These are phyloP conservation scores for Boletus semigastroideus DNA, from an alignment of 1,284 basidiomycete species.

Conservation along the genomic window DNA sequence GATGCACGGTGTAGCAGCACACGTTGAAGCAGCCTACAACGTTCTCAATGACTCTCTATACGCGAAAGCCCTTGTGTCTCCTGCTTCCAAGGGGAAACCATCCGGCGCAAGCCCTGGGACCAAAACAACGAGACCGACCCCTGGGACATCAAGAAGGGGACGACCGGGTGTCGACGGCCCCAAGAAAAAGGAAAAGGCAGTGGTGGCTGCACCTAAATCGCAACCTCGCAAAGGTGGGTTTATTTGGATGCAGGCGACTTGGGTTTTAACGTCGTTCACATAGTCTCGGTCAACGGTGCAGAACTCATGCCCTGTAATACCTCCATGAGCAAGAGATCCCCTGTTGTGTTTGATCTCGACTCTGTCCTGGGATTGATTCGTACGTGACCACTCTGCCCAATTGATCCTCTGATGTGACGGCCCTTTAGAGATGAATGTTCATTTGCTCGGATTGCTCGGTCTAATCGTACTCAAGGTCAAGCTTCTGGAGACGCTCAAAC, in stretches of 20 bases:
- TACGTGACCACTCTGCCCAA: slow-evolving; percentile 5
- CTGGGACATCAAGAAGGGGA: slow-evolving; percentile 32
- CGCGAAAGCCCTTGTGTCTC: background rate
- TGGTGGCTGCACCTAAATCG: slow-evolving; percentile 38
- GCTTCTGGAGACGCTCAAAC: slow-evolving; percentile 48
- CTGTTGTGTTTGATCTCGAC: slow-evolving; percentile 40
- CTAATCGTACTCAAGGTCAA: slow-evolving; percentile 54
- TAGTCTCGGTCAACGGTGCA: slow-evolving; percentile 37
- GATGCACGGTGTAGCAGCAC: slow-evolving; percentile 40
- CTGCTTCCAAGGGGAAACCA: slow-evolving; percentile 25
- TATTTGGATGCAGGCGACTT: too few relatives aligned
- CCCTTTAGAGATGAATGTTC: slow-evolving; percentile 51
- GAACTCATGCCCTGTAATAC: slow-evolving; percentile 12
- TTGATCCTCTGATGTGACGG: background rate
- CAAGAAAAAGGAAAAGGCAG: slow-evolving; percentile 14
- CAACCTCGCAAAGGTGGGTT: slow-evolving; percentile 43
- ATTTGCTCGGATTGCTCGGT: slow-evolving; percentile 66
- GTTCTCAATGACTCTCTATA: slow-evolving; percentile 43
- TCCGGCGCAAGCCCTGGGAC: background rate
- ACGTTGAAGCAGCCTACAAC: slow-evolving; percentile 51
- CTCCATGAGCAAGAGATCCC: slow-evolving; percentile 17
- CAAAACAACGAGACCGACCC: slow-evolving; percentile 4
- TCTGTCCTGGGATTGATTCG: slow-evolving; percentile 18
- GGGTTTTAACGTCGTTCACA: slow-evolving; percentile 29
- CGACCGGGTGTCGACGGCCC: slow-evolving; percentile 5